Conservation (phyloP, 106 monocot genomes). For the Xerophyta viscosa region DNA sequence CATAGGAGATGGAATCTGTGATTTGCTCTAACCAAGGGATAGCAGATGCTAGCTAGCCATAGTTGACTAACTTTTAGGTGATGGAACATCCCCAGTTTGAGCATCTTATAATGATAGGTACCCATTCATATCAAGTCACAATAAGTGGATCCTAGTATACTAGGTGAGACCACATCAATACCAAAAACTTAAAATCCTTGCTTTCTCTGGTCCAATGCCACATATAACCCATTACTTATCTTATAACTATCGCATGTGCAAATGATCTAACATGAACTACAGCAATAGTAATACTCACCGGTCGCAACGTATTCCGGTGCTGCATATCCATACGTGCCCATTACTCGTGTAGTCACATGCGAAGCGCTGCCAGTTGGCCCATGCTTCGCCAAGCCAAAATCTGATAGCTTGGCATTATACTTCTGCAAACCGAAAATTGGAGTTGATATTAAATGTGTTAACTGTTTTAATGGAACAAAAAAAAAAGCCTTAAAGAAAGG, state of each 20-base stretch:
- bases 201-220: too few relatives aligned
- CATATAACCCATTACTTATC: too few relatives aligned
- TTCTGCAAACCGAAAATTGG: conserved; percentile 17
- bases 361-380: conserved; percentile 41
- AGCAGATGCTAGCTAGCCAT: not conserved
- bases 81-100: too few relatives aligned
- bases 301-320: conserved; percentile 77
- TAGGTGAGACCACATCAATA: too few relatives aligned
- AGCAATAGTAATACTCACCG: conserved; percentile 26
- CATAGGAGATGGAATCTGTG: not conserved
- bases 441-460: not conserved
- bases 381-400: conserved; percentile 62
- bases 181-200: too few relatives aligned
- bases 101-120: too few relatives aligned
- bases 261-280: too few relatives aligned
- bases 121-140: too few relatives aligned
- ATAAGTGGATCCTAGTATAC: too few relatives aligned
- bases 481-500: not conserved
- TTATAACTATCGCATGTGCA: too few relatives aligned
- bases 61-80: not conserved
- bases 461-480: not conserved
- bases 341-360: conserved; percentile 54
- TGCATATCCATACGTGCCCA: conserved; percentile 72
- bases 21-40: not conserved
- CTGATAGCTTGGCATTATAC: conserved; percentile 59